These are phyloP conservation scores for Spencermartinsiella europaea DNA, from an alignment of 805 yeast species.

Conservation along the genomic window DNA sequence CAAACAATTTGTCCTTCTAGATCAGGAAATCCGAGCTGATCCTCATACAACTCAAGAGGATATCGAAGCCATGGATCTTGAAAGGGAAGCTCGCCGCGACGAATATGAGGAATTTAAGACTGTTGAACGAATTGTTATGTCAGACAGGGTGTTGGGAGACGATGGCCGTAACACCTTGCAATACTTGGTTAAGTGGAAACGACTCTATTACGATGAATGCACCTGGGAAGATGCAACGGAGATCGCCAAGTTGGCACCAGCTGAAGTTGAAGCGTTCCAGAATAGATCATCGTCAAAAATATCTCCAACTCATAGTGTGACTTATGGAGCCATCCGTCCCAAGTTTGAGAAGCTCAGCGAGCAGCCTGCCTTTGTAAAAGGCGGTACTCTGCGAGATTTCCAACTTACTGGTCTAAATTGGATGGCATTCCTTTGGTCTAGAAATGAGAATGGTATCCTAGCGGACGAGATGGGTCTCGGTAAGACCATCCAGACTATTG, in stretches of 20 bases:
- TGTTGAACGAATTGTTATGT: constrained; percentile 86
- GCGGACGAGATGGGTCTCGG: constrained; percentile 99
- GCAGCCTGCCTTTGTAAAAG: constrained; percentile 87
- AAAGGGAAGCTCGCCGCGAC: constrained; percentile 77
- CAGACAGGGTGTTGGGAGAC: constrained; percentile 51
- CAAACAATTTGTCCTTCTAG: constrained; percentile 66
- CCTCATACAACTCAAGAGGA: constrained; percentile 85
- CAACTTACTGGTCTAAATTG: constrained; percentile 97
- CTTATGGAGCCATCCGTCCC: constrained; percentile 73
- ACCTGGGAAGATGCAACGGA: constrained; percentile 94
- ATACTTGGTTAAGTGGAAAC: constrained; percentile 89
- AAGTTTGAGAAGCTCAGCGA: constrained; percentile 76
- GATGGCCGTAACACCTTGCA: constrained; percentile 67
- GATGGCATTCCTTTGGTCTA: constrained; percentile 99
- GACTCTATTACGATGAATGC: constrained; percentile 89
- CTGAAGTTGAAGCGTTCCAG: constrained; percentile 77
- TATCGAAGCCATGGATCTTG: constrained; percentile 88
- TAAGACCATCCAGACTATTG: constrained; percentile 94
- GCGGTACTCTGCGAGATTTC: constrained; percentile 92
- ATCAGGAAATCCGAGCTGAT: constrained; percentile 71
- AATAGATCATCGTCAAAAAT: constrained; percentile 77
- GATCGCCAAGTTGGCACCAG: constrained; percentile 79
- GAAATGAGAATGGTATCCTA: constrained; percentile 93
- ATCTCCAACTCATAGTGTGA: constrained; percentile 73
- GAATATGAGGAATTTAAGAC: constrained; percentile 76